Percentiles rank a stretch among this genome's conserved stretches.
These are phyloP conservation scores for Neospora caninum DNA, from an alignment of 169 alveolate species.

Conservation along the genomic window DNA sequence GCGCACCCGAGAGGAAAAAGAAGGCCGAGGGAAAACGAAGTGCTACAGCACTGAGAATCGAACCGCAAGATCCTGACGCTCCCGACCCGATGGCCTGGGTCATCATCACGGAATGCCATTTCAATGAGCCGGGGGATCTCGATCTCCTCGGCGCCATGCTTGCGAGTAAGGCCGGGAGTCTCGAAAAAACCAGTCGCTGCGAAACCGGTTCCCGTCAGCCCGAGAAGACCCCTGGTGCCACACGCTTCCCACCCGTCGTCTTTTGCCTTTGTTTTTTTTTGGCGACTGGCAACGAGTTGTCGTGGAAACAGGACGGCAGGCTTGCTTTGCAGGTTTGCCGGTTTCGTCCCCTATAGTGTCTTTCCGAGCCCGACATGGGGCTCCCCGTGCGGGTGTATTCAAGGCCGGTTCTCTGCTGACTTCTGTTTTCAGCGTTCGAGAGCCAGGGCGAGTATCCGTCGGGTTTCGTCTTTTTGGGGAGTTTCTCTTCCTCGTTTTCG, in stretches of 20 bases:
- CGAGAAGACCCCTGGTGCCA: too few species aligned
- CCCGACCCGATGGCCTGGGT: slow-evolving; percentile 4
- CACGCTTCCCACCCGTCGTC: too few species aligned
- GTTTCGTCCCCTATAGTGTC: too few species aligned
- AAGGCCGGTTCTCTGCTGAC: too few species aligned
- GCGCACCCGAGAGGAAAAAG: not conserved
- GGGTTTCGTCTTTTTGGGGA: not conserved
- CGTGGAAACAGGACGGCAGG: too few species aligned
- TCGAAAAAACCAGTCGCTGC: too few species aligned
- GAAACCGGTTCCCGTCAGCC: too few species aligned
- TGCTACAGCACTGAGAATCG: not conserved
- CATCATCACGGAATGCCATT: not conserved
- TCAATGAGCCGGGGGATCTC: not conserved
- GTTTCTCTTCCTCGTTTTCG: not conserved
- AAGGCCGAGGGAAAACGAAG: not conserved
- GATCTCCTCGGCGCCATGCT: not conserved
- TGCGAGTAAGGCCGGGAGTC: not conserved
- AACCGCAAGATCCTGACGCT: not conserved
- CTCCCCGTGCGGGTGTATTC: too few species aligned
- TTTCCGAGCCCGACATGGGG: too few species aligned
- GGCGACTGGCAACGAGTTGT: too few species aligned
- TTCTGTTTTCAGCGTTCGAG: not conserved
- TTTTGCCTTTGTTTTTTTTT: too few species aligned
- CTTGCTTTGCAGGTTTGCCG: too few species aligned
- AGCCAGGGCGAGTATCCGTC: not conserved